These are phyloP conservation scores for Hordeum pubiflorum DNA, from an alignment of 202 grass and related monocot genomes.

Conservation along the genomic window DNA sequence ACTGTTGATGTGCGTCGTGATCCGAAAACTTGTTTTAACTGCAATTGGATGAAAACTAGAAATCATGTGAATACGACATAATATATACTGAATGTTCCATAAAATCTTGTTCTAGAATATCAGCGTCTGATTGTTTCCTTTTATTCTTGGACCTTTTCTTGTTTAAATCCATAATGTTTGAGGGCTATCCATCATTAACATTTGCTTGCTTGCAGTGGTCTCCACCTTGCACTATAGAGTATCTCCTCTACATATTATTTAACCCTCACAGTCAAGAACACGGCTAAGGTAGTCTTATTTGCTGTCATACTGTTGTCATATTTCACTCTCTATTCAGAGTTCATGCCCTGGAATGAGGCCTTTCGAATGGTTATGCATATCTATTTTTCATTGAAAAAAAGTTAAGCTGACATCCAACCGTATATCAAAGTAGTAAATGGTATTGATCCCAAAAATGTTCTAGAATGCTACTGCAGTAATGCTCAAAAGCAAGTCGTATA, in stretches of 20 bases:
- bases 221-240: constrained; percentile 47
- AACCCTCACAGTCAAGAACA: constrained; percentile 32
- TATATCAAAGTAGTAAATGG: no score
- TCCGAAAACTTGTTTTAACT: no score
- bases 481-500: neutral
- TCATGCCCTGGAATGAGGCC: constrained; percentile 7
- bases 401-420: neutral
- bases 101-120: no score
- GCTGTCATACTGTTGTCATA: neutral
- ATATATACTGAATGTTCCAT: no score
- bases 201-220: constrained; percentile 57
- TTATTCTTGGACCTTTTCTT: no score
- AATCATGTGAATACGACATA: no score
- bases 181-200: constrained; percentile 34
- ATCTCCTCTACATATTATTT: constrained; percentile 37
- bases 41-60: no score
- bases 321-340: neutral
- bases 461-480: no score
- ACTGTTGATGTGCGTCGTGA: no score
- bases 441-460: no score
- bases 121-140: no score
- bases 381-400: neutral
- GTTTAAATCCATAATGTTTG: constrained; percentile 21
- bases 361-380: neutral
- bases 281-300: constrained; percentile 4